Evolutionary conservation across 768 basidiomycete genomes (phyloP).

Genomic region (Sarcodon sp.): DNA sequence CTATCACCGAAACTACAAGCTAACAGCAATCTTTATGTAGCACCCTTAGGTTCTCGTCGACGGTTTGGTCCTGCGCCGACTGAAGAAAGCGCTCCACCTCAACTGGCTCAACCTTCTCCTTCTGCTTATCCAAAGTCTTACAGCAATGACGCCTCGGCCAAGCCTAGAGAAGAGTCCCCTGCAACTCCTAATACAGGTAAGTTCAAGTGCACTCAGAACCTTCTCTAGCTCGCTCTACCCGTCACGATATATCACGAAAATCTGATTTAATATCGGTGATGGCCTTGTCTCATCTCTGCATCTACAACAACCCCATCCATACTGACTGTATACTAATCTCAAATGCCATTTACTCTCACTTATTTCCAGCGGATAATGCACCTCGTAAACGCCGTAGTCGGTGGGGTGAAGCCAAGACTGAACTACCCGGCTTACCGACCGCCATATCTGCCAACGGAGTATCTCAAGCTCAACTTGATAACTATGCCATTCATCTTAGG

Average conservation of each 20-base stretch:
- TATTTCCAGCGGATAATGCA: slow-evolving; percentile 61
- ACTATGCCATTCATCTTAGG: slow-evolving; percentile 92
- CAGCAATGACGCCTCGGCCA: slow-evolving; percentile 34
- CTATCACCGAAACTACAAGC: slow-evolving; percentile 1
- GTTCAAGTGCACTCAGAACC: slow-evolving; percentile 17
- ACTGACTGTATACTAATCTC: slow-evolving; percentile 45
- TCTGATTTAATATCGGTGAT: slow-evolving; percentile 13
- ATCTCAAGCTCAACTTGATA: slow-evolving; percentile 91
- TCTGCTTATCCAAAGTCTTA: slow-evolving; percentile 62
- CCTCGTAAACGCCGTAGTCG: slow-evolving; percentile 93
- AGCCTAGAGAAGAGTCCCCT: slow-evolving; percentile 59
- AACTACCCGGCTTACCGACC: slow-evolving; percentile 88
- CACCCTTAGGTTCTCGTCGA: slow-evolving; percentile 78
- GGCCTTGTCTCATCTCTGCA: slow-evolving; percentile 6
- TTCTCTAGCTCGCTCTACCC: not conserved
- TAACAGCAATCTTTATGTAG: slow-evolving; percentile 17
- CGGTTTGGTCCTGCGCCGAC: slow-evolving; percentile 83
- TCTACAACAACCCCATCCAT: slow-evolving; percentile 20
- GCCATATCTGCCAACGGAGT: slow-evolving; percentile 91
- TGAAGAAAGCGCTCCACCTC: slow-evolving; percentile 73
- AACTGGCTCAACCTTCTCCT: slow-evolving; percentile 78
- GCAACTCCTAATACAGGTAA: slow-evolving; percentile 54
- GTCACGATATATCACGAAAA: slow-evolving; percentile 13
- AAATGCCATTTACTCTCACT: slow-evolving; percentile 19
- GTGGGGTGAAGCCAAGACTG: slow-evolving; percentile 91